These are phyloP conservation scores for Mycena citricolor DNA, from an alignment of 1,284 basidiomycete species.

Conservation along the genomic window DNA sequence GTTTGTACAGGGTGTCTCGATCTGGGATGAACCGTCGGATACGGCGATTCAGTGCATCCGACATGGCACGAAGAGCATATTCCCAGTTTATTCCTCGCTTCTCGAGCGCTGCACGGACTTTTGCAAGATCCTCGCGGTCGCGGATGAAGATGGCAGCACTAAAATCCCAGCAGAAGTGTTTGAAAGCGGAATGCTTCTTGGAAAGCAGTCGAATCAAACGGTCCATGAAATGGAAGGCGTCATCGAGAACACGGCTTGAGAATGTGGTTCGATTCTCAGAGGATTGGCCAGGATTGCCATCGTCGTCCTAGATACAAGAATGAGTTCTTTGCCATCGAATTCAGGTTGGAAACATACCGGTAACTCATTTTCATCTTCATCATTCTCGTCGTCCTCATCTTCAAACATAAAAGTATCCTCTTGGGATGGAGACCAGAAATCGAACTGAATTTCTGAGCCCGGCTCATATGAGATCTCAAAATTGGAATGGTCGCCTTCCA, in stretches of 20 bases:
- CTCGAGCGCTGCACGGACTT: slow-evolving; percentile 3
- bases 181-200: slow-evolving; percentile 11
- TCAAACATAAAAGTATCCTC: no score
- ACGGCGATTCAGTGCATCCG: background rate
- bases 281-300: no score
- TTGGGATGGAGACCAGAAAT: no score
- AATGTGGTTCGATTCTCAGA: no score
- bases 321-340: no score
- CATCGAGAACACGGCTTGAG: slow-evolving; percentile 13
- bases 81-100: slow-evolving; percentile 2
- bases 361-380: no score
- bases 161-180: slow-evolving; percentile 6
- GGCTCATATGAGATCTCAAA: no score
- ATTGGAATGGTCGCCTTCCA: no score
- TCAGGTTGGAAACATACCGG: no score
- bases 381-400: no score
- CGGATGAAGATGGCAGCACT: slow-evolving; percentile 6
- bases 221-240: slow-evolving; percentile 19
- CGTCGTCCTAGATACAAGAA: no score
- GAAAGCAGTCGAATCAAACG: slow-evolving; percentile 5
- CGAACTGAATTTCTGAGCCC: no score
- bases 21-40: slow-evolving; percentile 4
- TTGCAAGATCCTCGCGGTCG: background rate
- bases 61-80: background rate
- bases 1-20: background rate